Percentiles rank a stretch among this genome's conserved stretches.
phyloP scores from a whole-genome alignment of 2,329 filamentous ascomycete genomes.

The Phyllosticta citrichinensis region DNA sequence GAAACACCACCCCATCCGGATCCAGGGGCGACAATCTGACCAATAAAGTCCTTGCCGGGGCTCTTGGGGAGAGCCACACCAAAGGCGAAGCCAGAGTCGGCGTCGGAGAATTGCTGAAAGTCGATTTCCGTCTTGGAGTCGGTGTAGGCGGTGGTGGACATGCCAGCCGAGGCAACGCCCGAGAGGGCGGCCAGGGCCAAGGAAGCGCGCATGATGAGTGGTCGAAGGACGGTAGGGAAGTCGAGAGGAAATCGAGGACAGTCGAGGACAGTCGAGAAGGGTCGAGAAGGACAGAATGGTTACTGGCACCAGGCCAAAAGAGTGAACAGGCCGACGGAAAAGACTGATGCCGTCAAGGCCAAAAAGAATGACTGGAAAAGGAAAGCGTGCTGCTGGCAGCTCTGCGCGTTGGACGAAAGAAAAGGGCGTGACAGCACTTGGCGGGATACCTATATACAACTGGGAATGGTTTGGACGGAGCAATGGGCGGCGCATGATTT shows the following conservation, averaged over 20 bases:
- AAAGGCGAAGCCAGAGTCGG: conserved; percentile 35
- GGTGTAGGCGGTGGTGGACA: conserved; percentile 12
- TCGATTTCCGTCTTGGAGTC: conserved; percentile 24
- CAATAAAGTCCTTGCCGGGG: conserved; percentile 44
- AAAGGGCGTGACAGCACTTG: too few relatives aligned
- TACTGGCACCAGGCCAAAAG: conserved; percentile 9
- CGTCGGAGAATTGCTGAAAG: conserved; percentile 21
- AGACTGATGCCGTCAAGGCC: conserved; percentile 8
- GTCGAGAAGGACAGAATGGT: not conserved
- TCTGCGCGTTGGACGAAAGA: not conserved
- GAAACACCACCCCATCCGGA: conserved; percentile 44
- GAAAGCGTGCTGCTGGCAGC: conserved; percentile 8
- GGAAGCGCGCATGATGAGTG: not conserved
- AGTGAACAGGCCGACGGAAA: conserved; percentile 6
- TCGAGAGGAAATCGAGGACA: too few relatives aligned
- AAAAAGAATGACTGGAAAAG: conserved; percentile 9
- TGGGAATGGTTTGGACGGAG: not conserved
- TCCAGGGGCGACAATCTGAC: conserved; percentile 37
- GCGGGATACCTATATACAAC: conserved; percentile 5
- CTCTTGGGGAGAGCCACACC: conserved; percentile 43
- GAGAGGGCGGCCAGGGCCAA: conserved; percentile 2
- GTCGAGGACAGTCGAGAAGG: too few relatives aligned
- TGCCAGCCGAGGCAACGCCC: conserved; percentile 1
- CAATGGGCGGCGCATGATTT: conserved; percentile 7
- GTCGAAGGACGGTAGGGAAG: not conserved